A percentile compares a stretch with the other conserved stretches of the same genome.
phyloP scores from a whole-genome alignment of 495 filamentous ascomycete species.

The Neurospora tetrasperma region DNA sequence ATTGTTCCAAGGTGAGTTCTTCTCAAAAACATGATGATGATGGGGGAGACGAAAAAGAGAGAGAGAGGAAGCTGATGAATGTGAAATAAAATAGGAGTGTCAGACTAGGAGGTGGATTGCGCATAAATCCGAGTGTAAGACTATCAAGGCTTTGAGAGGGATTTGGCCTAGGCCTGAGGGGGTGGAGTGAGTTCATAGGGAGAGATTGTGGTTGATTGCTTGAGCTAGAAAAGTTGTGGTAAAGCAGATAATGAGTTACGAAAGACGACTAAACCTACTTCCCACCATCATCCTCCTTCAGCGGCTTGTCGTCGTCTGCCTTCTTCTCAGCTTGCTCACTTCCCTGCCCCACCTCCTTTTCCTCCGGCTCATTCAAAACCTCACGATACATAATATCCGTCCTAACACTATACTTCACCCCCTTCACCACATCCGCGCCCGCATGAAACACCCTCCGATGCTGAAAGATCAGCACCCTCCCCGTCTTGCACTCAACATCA shows the following conservation, averaged over 20 bases:
- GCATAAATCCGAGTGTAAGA: conserved; percentile 35
- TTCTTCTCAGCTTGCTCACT: neutral
- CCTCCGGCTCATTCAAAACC: conserved; percentile 1
- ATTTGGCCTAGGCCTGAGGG: conserved; percentile 21
- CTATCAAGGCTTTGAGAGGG: conserved; percentile 26
- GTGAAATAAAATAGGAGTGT: conserved; percentile 19
- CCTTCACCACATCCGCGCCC: conserved; percentile 62
- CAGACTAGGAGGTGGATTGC: conserved; percentile 33
- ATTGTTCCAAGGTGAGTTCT: conserved; percentile 30
- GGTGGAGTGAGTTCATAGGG: neutral
- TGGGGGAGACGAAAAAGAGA: no score
- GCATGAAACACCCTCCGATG: conserved; percentile 57
- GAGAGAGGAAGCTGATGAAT: neutral
- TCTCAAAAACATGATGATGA: no score
- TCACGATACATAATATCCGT: conserved; percentile 66
- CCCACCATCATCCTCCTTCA: neutral
- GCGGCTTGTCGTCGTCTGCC: neutral
- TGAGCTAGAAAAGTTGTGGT: no score
- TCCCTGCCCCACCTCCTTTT: neutral
- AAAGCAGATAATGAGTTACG: no score
- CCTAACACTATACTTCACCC: conserved; percentile 67
- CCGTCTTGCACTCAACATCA: conserved; percentile 59
- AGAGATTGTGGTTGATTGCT: neutral
- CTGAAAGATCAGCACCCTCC: conserved; percentile 70
- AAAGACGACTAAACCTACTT: neutral